These are phyloP conservation scores for Trametes gibbosa DNA, from an alignment of 768 basidiomycete species.

Conservation along the genomic window DNA sequence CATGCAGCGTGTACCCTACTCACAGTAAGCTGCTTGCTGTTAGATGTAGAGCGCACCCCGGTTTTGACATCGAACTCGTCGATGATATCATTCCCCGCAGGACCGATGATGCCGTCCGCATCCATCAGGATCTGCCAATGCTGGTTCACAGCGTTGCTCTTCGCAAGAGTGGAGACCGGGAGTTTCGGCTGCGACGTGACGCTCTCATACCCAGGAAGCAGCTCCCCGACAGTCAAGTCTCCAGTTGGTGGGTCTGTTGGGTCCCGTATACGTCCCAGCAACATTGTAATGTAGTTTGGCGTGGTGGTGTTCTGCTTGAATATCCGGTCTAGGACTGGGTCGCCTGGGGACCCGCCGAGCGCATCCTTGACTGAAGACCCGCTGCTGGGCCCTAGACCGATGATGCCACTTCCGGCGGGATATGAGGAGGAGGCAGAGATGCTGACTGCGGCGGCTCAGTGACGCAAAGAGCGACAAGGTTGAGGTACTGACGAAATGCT, in stretches of 20 bases:
- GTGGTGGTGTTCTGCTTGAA: conserved; percentile 57
- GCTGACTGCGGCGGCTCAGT: conserved; percentile 34
- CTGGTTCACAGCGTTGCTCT: conserved; percentile 40
- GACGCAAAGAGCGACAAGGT: background rate
- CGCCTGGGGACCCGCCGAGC: conserved; percentile 36
- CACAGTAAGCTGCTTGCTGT: conserved; percentile 48
- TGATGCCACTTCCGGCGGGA: conserved; percentile 36
- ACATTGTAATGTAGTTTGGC: conserved; percentile 60
- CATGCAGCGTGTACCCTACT: background rate
- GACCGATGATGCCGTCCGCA: conserved; percentile 57
- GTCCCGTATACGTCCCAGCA: conserved; percentile 60
- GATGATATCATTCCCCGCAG: conserved; percentile 53
- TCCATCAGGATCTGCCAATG: conserved; percentile 70
- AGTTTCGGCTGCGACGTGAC: conserved; percentile 53
- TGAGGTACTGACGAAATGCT: conserved; percentile 41
- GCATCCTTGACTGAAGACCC: conserved; percentile 46
- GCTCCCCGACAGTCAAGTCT: conserved; percentile 60
- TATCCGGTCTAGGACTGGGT: conserved; percentile 60
- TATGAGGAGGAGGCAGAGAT: conserved; percentile 32
- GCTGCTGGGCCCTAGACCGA: conserved; percentile 64
- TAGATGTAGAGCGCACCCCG: conserved; percentile 39
- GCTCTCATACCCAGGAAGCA: conserved; percentile 46
- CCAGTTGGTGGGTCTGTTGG: conserved; percentile 52
- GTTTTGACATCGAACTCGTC: conserved; percentile 45
- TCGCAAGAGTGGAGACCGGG: conserved; percentile 40